Conservation (phyloP, 139 green algal species). For the Raphidocelis subcapitata region DNA sequence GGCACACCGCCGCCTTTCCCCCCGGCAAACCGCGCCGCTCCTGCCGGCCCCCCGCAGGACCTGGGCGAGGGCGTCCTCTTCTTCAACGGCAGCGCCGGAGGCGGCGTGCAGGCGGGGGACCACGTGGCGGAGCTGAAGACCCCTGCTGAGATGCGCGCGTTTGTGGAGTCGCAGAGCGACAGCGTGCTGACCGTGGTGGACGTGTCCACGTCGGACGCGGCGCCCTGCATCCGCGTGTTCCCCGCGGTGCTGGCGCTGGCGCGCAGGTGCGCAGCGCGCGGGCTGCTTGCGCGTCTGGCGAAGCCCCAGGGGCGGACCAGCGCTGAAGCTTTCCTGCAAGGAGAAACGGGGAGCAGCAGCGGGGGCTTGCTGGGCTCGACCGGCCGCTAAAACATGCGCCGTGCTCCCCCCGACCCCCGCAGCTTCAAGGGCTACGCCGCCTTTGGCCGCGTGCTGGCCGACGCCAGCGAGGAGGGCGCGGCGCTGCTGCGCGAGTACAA, state of each 20-base stretch:
- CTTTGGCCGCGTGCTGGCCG: slow-evolving; percentile 31
- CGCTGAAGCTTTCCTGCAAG: too few species aligned
- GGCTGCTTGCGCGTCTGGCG: too few species aligned
- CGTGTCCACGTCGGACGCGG: slow-evolving; percentile 30
- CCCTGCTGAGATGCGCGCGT: slow-evolving; percentile 44
- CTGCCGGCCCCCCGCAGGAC: too few species aligned
- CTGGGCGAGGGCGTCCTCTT: slow-evolving; percentile 55
- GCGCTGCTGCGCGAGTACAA: slow-evolving; percentile 48
- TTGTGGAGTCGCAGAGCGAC: slow-evolving; percentile 30
- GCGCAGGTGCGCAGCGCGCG: too few species aligned
- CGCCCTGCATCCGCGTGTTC: slow-evolving; percentile 64
- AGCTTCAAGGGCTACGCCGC: slow-evolving; percentile 56
- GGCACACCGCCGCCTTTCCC: too few species aligned
- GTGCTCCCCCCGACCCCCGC: slow-evolving; percentile 58
- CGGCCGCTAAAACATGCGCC: too few species aligned
- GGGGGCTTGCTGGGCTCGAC: too few species aligned
- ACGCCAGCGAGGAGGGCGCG: slow-evolving; percentile 1
- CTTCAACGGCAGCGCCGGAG: slow-evolving; percentile 58
- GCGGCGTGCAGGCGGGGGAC: slow-evolving; percentile 49
- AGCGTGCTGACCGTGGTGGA: slow-evolving; percentile 35
- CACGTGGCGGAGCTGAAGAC: slow-evolving; percentile 63
- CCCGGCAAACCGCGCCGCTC: too few species aligned
- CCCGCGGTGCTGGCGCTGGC: slow-evolving; percentile 75
- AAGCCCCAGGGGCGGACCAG: too few species aligned
- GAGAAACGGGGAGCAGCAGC: too few species aligned